A percentile compares a stretch with the other conserved stretches of the same genome.
These are phyloP conservation scores for Didymella arachidicola DNA, from an alignment of 2,329 filamentous ascomycete species.

Conservation along the genomic window DNA sequence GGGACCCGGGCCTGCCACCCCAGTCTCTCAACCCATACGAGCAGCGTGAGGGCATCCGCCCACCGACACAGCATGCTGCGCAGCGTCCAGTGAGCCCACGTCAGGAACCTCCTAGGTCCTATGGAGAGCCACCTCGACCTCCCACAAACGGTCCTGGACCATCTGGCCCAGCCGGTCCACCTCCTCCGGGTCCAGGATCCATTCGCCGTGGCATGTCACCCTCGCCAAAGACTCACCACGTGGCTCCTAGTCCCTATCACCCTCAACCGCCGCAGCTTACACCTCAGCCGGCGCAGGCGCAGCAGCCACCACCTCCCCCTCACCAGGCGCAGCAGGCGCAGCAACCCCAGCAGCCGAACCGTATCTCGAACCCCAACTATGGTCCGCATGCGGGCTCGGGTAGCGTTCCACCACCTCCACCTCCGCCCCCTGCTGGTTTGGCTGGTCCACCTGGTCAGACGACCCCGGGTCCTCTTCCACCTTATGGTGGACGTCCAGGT, in stretches of 20 bases:
- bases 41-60: constrained; percentile 74
- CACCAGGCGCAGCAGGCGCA: constrained; percentile 37
- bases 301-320: constrained; percentile 50
- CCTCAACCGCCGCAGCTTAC: constrained; percentile 54
- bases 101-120: constrained; percentile 73
- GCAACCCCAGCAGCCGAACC: constrained; percentile 52
- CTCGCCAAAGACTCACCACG: constrained; percentile 66
- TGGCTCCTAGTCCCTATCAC: constrained; percentile 62
- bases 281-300: constrained; percentile 61
- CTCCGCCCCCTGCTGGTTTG: constrained; percentile 62
- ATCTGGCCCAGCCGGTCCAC: constrained; percentile 45
- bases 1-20: constrained; percentile 66
- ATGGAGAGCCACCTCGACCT: constrained; percentile 70
- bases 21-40: constrained; percentile 85
- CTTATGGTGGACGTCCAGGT: constrained; percentile 74
- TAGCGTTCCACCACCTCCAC: constrained; percentile 63
- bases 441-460: constrained; percentile 62
- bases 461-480: constrained; percentile 63
- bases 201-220: constrained; percentile 63
- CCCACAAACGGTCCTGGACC: constrained; percentile 56
- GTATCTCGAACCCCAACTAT: constrained; percentile 58
- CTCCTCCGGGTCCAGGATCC: constrained; percentile 48
- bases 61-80: constrained; percentile 68
- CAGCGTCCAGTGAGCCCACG: constrained; percentile 79
- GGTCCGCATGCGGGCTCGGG: constrained; percentile 51